Evolutionary conservation across 148 eudicot genomes (phyloP), one percentile per base, ranked within the genome.

Genomic region (Pouteria glomerata): DNA sequence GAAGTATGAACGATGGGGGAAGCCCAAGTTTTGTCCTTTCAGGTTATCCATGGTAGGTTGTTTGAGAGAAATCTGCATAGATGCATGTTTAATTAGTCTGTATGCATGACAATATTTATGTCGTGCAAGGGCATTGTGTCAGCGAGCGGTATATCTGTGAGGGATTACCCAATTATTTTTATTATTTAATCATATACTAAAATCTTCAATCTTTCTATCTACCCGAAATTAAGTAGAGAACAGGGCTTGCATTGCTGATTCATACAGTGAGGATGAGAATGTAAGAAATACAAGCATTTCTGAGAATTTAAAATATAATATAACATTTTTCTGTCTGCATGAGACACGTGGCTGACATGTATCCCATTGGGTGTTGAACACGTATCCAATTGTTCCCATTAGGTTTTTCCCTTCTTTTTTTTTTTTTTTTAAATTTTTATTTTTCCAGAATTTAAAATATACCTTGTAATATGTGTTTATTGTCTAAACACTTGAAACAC

Each of bases 21-120:
- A 80, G 71, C 83, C 80, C 16, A 80, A 80, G 64, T 80, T 80
- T 51, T 80, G 77, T 56, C 76, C 83, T 68, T 73, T 76, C 62
- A 73, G 79, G 59, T 58, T 80, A 69, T 80, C 83, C 47, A 39
- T 69, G 77, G 83, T 80, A 76, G 33, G 74, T 51, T 31, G 13
- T 31, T 57, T 21, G 57, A 26, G 66, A 66, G 15, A 61, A 66
- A 21, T 24, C 48, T 57, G 37, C 2, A 39, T 35, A 27, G 1
- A 16, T 6, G 64, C 26, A 52, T 16, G 53, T 55, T 13, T 42
- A 69, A 30, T 57, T 29, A 58, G 57, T 44, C 42, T n/a, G 4
- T 57, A 26, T 39, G 26, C 47, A 55, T 53, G 34, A 29, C 14
- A 56, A 5, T 52, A 53, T 12, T 26, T 19, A 45, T 52, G 26